Percentiles rank a stretch among this genome's conserved stretches.
phyloP scores from a whole-genome alignment of 2,329 filamentous ascomycete species.

The Aspergillus sp. region DNA sequence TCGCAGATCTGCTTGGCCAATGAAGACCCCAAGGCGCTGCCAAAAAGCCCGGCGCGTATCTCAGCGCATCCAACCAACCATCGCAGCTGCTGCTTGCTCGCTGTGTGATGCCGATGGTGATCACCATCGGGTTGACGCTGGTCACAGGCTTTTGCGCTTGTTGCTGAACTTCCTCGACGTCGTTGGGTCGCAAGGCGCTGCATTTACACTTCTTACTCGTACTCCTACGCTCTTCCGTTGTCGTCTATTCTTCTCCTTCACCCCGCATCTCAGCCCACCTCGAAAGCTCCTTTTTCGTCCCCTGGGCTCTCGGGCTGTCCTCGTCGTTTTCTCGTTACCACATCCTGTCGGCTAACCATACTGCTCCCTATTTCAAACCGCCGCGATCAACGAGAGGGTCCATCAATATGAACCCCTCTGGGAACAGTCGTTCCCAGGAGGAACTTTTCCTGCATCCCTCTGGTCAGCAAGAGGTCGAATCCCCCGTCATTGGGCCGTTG shows the following conservation, averaged over 20 bases:
- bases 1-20: conserved; percentile 14
- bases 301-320: conserved; percentile 7
- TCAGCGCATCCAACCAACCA: conserved; percentile 8
- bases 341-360: not conserved
- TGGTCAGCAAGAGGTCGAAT: conserved; percentile 51
- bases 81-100: conserved; percentile 5
- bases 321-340: not conserved
- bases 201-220: not conserved
- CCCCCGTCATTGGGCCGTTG: conserved; percentile 78
- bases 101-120: conserved; percentile 8
- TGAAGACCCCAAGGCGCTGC: conserved; percentile 9
- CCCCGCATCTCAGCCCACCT: conserved; percentile 10
- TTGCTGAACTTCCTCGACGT: not conserved
- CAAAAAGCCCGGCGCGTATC: conserved; percentile 18
- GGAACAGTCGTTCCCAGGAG: conserved; percentile 69
- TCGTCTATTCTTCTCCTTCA: conserved; percentile 8
- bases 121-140: conserved; percentile 1
- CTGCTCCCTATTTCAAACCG: not conserved
- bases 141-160: conserved; percentile 1
- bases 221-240: not conserved
- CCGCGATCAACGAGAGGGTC: not conserved
- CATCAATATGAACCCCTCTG: conserved; percentile 44
- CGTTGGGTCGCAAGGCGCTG: not conserved
- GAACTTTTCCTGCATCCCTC: conserved; percentile 67
- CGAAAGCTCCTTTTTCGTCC: conserved; percentile 11